Evolutionary conservation across 257 asterid species (phyloP).

Genomic region (Nyctanthes arbortristis): DNA sequence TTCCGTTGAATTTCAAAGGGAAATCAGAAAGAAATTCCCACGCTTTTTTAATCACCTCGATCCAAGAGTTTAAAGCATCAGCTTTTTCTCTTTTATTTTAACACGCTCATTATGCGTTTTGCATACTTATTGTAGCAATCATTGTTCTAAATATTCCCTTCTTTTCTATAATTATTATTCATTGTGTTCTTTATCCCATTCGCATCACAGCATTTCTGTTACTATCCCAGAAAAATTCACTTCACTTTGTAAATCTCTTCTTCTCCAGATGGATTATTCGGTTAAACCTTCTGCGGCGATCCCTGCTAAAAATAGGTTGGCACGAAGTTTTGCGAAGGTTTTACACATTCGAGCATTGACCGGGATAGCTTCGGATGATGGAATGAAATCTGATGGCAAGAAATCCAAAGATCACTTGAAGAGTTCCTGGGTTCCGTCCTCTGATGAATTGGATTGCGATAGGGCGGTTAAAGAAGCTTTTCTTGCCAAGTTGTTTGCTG

Average conservation of each 20-base stretch:
- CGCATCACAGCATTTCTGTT: slow-evolving; percentile 12
- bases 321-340: slow-evolving; percentile 71
- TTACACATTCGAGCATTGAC: slow-evolving; percentile 46
- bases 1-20: slow-evolving; percentile 16
- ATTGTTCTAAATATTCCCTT: slow-evolving; percentile 39
- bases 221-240: neutral
- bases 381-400: slow-evolving; percentile 26
- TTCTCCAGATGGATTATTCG: slow-evolving; percentile 72
- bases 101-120: slow-evolving; percentile 39
- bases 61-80: slow-evolving; percentile 51
- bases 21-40: slow-evolving; percentile 43
- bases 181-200: neutral
- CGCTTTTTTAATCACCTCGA: slow-evolving; percentile 45
- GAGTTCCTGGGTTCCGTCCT: slow-evolving; percentile 9
- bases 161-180: slow-evolving; percentile 29
- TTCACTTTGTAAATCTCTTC: neutral
- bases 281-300: slow-evolving; percentile 41
- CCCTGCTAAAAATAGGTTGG: slow-evolving; percentile 50
- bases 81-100: slow-evolving; percentile 44
- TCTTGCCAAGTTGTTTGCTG: slow-evolving; percentile 70
- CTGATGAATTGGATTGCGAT: slow-evolving; percentile 28
- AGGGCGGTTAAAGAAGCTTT: slow-evolving; percentile 54
- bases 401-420: slow-evolving; percentile 27
- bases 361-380: slow-evolving; percentile 43
- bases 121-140: slow-evolving; percentile 38